These are phyloP conservation scores for Penicillium paxilli DNA, from an alignment of 495 filamentous ascomycete genomes.

Conservation along the genomic window DNA sequence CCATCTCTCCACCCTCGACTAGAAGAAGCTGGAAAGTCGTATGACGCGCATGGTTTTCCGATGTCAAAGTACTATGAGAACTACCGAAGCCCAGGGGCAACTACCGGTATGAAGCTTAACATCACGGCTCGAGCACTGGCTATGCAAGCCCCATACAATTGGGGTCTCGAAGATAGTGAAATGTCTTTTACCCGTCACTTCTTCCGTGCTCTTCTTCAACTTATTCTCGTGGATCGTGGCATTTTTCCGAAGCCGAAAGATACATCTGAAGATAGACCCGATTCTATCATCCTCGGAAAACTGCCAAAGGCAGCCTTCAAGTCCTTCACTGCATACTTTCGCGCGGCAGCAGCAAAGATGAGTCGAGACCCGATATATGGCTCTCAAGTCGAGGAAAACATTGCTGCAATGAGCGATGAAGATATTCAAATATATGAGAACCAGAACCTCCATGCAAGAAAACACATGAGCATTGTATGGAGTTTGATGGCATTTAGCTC, in stretches of 20 bases:
- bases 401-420: conserved; percentile 66
- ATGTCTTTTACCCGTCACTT: conserved; percentile 91
- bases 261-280: conserved; percentile 21
- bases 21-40: conserved; percentile 54
- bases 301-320: conserved; percentile 78
- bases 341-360: conserved; percentile 76
- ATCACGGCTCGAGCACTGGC: conserved; percentile 98
- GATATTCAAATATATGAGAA: conserved; percentile 70
- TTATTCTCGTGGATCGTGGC: conserved; percentile 79
- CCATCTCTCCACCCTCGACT: conserved; percentile 59
- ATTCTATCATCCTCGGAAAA: conserved; percentile 74
- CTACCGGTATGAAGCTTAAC: conserved; percentile 75
- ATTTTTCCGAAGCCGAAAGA: conserved; percentile 61
- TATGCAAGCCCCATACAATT: conserved; percentile 90
- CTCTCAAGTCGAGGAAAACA: conserved; percentile 55
- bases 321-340: conserved; percentile 74
- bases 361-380: conserved; percentile 55
- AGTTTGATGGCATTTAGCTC: conserved; percentile 94
- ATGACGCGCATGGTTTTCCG: conserved; percentile 88
- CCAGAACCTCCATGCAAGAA: conserved; percentile 63
- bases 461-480: conserved; percentile 86
- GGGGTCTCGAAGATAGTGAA: conserved; percentile 77
- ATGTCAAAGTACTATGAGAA: conserved; percentile 75
- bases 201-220: conserved; percentile 87
- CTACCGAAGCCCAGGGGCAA: conserved; percentile 49